These are phyloP conservation scores for Prunus fruticosa DNA, from an alignment of 306 rosid species.

Conservation along the genomic window DNA sequence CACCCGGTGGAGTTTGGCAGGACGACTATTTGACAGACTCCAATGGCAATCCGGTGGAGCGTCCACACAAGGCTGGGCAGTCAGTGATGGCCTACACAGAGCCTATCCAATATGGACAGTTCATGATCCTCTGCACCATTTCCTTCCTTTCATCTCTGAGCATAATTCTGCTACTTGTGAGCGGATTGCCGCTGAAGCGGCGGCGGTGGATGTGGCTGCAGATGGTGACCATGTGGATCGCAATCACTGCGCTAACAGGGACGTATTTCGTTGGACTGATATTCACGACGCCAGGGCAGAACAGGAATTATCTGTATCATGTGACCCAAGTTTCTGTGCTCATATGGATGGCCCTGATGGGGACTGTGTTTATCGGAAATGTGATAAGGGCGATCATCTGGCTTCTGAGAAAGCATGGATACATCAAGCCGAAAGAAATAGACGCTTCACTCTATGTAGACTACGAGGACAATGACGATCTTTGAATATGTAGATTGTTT, in stretches of 20 bases:
- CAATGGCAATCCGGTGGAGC: conserved; percentile 8
- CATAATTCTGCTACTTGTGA: conserved; percentile 26
- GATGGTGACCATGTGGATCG: conserved; percentile 40
- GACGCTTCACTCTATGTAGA: conserved; percentile 9
- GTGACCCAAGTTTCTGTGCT: conserved; percentile 24
- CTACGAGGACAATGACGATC: conserved; percentile 18
- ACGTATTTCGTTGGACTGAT: conserved; percentile 21
- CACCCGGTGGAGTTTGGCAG: conserved; percentile 35
- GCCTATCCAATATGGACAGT: background rate
- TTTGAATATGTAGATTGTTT: background rate
- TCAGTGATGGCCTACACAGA: conserved; percentile 22
- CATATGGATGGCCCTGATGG: conserved; percentile 24
- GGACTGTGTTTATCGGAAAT: conserved; percentile 21
- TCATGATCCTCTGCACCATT: conserved; percentile 17
- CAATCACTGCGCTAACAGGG: conserved; percentile 20
- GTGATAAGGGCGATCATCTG: background rate
- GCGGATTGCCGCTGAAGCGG: conserved; percentile 29
- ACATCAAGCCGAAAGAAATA: conserved; percentile 4
- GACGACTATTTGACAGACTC: conserved; percentile 17
- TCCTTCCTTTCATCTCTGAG: conserved; percentile 32
- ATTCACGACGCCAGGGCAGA: conserved; percentile 14
- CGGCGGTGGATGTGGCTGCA: conserved; percentile 31
- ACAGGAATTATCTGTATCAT: conserved; percentile 1
- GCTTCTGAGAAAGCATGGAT: conserved; percentile 28
- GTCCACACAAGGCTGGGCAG: conserved; percentile 24